phyloP scores from a whole-genome alignment of 345 rosid species.

The Toxicodendron radicans region DNA sequence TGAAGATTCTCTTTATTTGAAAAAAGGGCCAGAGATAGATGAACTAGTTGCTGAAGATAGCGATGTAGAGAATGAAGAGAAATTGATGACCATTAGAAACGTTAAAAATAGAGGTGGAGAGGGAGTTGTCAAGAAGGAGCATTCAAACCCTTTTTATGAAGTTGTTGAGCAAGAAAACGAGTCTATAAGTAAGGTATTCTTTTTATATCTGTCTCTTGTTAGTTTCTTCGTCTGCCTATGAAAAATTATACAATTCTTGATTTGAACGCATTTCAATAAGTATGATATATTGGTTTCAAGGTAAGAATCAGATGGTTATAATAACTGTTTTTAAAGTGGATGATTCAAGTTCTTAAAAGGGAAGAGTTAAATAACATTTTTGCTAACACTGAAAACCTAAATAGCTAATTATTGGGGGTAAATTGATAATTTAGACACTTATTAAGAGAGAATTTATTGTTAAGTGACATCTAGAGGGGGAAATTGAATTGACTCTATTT shows the following conservation, averaged over 20 bases:
- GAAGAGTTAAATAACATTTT: too few species aligned
- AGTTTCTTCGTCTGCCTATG: neutral
- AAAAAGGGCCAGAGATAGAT: constrained; percentile 26
- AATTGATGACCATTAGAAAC: constrained; percentile 16
- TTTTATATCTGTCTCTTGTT: neutral
- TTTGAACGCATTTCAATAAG: neutral
- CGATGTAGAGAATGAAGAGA: constrained; percentile 24
- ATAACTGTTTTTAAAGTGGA: too few species aligned
- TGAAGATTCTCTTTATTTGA: constrained; percentile 20
- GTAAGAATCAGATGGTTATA: neutral
- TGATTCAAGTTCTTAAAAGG: too few species aligned
- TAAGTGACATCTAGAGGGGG: too few species aligned
- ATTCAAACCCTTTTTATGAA: constrained; percentile 8
- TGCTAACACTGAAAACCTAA: too few species aligned
- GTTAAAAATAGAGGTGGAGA: constrained; percentile 23
- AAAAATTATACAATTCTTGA: neutral
- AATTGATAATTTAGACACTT: too few species aligned
- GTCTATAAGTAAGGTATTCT: constrained; percentile 21
- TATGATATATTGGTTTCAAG: neutral
- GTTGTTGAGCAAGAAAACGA: constrained; percentile 16
- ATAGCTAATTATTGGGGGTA: too few species aligned
- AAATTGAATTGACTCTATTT: neutral
- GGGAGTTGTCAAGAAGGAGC: constrained; percentile 19
- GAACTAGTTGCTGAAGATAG: constrained; percentile 31
- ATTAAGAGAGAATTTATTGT: too few species aligned